Evolutionary conservation across 192 early-diverging fungal genomes (phyloP).

Genomic region (Obelidium mucronatum): DNA sequence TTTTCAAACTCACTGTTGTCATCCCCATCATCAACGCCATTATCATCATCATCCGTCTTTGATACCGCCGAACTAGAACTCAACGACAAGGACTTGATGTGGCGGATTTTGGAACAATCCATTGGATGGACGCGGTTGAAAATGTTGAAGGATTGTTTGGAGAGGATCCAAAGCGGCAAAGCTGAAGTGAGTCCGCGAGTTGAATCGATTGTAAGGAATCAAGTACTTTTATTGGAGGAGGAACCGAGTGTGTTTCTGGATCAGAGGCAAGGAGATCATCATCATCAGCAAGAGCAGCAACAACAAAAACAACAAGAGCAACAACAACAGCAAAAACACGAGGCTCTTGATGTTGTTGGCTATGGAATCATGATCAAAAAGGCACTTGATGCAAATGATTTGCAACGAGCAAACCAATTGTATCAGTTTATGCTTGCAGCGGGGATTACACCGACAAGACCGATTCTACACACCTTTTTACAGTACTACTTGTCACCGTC

Average conservation of each 20-base stretch:
- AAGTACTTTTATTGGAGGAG: background rate
- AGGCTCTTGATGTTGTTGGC: no score
- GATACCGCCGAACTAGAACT: no score
- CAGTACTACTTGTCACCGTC: background rate
- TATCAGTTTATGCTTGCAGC: background rate
- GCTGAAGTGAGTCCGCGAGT: background rate
- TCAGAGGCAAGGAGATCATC: no score
- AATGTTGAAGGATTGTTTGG: background rate
- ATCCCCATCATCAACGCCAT: no score
- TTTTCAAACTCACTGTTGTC: no score
- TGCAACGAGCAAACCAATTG: background rate
- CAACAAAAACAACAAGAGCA: no score
- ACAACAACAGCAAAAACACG: no score
- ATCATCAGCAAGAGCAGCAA: no score
- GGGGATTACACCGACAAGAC: background rate
- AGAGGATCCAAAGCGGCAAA: background rate
- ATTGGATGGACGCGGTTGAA: background rate
- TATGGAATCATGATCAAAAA: no score
- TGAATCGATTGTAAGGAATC: background rate
- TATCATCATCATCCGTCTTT: no score
- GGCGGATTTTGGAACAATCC: background rate
- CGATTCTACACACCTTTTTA: background rate
- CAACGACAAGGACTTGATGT: background rate
- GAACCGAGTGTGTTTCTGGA: no score
- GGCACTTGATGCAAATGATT: background rate